Percentiles rank a stretch among this genome's conserved stretches.
Conservation (phyloP, 495 filamentous ascomycete genomes). For the Chlorociboria aeruginascens region DNA sequence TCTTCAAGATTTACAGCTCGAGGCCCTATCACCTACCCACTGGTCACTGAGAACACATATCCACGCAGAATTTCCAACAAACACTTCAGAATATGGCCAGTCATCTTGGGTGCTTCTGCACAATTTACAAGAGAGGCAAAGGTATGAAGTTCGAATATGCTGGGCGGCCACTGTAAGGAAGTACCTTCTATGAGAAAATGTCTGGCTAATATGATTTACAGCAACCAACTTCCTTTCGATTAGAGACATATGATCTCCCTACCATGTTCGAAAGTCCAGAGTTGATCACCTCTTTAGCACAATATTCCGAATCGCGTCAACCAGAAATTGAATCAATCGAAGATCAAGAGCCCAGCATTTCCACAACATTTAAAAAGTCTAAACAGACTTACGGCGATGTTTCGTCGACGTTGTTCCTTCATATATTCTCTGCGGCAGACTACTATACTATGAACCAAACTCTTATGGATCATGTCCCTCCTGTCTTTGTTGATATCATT, state of each 20-base stretch:
- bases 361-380: conserved; percentile 12
- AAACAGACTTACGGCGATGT: conserved; percentile 14
- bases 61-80: conserved; percentile 51
- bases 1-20: conserved; percentile 53
- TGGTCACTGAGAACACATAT: conserved; percentile 48
- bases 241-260: conserved; percentile 49
- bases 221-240: conserved; percentile 79
- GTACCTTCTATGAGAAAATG: too few relatives aligned
- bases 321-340: conserved; percentile 9
- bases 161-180: conserved; percentile 78
- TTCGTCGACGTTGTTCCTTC: conserved; percentile 63
- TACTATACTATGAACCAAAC: conserved; percentile 64
- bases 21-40: conserved; percentile 44
- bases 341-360: conserved; percentile 13
- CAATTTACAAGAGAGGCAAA: conserved; percentile 53
- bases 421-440: conserved; percentile 63
- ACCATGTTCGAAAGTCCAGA: conserved; percentile 45
- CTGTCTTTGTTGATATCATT: conserved; percentile 74
- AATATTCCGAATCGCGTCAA: conserved; percentile 42
- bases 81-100: conserved; percentile 38
- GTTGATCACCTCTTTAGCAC: conserved; percentile 50
- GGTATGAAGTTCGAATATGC: conserved; percentile 89
- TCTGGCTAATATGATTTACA: conserved; percentile 22
- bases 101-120: conserved; percentile 79
- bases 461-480: conserved; percentile 65